Evolutionary conservation across 768 basidiomycete genomes (phyloP).

Genomic region (Mycena sanguinolenta): DNA sequence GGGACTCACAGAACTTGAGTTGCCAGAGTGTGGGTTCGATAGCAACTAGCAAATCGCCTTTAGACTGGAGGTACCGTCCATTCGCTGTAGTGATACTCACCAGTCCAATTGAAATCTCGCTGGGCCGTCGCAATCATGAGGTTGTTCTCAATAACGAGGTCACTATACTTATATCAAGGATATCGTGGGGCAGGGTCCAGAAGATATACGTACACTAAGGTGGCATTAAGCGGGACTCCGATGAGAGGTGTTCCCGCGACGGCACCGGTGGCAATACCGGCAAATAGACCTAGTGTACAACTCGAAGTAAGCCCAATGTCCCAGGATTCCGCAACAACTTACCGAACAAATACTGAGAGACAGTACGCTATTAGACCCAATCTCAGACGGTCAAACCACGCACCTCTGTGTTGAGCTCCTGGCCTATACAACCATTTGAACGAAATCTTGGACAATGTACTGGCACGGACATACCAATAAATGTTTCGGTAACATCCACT

Average conservation of each 20-base stretch:
- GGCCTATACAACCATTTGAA: not conserved
- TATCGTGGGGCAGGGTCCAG: not conserved
- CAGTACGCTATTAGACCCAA: no score
- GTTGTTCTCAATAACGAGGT: constrained; percentile 5
- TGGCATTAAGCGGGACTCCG: constrained; percentile 1
- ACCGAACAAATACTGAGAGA: constrained; percentile 11
- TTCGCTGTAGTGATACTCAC: not conserved
- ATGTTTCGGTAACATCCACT: constrained; percentile 13
- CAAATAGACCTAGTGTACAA: constrained; percentile 8
- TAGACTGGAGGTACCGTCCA: not conserved
- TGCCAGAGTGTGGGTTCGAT: not conserved
- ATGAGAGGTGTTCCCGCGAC: constrained; percentile 9
- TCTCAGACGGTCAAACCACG: not conserved
- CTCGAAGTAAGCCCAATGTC: no score
- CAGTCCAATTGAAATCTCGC: constrained; percentile 16
- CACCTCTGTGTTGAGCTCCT: constrained; percentile 14
- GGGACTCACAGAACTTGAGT: constrained; percentile 4
- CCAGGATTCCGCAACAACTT: not conserved
- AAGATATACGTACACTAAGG: constrained; percentile 3
- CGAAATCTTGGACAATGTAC: not conserved
- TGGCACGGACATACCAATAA: not conserved
- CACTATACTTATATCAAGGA: not conserved
- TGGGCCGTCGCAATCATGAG: not conserved
- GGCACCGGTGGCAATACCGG: constrained; percentile 3
- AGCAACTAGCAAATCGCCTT: not conserved